phyloP scores from a whole-genome alignment of 768 basidiomycete genomes.

The Phaeolepiota aurea region DNA sequence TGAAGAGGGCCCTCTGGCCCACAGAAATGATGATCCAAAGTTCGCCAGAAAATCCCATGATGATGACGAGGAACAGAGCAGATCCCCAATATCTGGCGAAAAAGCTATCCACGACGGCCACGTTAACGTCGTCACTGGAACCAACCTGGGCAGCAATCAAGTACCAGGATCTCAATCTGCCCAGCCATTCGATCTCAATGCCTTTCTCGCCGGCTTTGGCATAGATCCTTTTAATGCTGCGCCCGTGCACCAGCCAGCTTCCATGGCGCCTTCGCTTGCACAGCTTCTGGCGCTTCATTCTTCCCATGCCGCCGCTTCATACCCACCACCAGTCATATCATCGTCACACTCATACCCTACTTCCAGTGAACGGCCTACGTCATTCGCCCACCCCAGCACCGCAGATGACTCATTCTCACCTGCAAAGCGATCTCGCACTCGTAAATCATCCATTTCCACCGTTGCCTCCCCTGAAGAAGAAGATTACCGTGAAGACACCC shows the following conservation, averaged over 20 bases:
- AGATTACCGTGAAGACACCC: slow-evolving; percentile 15
- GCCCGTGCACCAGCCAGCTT: slow-evolving; percentile 14
- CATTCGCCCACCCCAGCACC: slow-evolving; percentile 5
- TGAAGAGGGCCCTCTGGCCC: slow-evolving; percentile 49
- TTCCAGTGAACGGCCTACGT: not conserved
- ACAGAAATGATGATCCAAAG: slow-evolving; percentile 23
- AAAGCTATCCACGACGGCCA: slow-evolving; percentile 46
- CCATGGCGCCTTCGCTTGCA: slow-evolving; percentile 49
- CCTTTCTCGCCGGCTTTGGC: slow-evolving; percentile 27
- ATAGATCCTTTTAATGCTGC: slow-evolving; percentile 28
- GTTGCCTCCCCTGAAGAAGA: slow-evolving; percentile 18
- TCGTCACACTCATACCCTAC: slow-evolving; percentile 10
- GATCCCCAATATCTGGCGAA: slow-evolving; percentile 24
- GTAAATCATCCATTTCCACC: slow-evolving; percentile 36
- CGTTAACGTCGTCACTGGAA: slow-evolving; percentile 48
- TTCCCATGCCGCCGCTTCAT: slow-evolving; percentile 15
- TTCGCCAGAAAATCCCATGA: slow-evolving; percentile 25
- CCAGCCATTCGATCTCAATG: slow-evolving; percentile 31
- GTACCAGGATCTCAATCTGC: slow-evolving; percentile 18
- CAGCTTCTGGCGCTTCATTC: slow-evolving; percentile 59
- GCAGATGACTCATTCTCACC: slow-evolving; percentile 26
- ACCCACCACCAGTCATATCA: slow-evolving; percentile 7
- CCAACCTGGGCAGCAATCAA: slow-evolving; percentile 25
- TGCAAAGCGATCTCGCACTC: slow-evolving; percentile 49
- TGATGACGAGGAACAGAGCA: slow-evolving; percentile 38